Percentiles rank a stretch among this genome's conserved stretches.
Conservation (phyloP, 305 asterid species). For the Lippia alba region DNA sequence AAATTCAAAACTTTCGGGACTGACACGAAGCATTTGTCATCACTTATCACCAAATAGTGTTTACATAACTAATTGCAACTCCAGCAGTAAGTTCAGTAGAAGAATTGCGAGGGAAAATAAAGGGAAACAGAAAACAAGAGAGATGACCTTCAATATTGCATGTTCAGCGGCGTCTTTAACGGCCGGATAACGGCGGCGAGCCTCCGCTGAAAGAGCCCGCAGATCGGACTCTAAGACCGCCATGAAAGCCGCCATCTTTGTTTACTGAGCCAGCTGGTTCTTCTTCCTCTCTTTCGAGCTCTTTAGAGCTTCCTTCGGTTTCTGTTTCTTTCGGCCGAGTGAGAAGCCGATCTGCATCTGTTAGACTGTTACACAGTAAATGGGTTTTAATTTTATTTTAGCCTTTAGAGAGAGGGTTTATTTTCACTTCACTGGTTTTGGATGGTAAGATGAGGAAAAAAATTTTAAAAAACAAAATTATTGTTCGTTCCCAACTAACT, state of each 20-base stretch:
- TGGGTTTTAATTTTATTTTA: too few relatives aligned
- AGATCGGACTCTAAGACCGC: conserved; percentile 95
- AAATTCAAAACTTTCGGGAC: conserved; percentile 6
- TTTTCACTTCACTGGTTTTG: too few relatives aligned
- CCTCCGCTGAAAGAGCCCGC: conserved; percentile 93
- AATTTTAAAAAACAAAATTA: too few relatives aligned
- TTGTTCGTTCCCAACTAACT: too few relatives aligned
- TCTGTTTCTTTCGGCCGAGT: too few relatives aligned
- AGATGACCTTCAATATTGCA: conserved; percentile 81
- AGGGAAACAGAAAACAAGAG: background rate
- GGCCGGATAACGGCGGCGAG: conserved; percentile 98
- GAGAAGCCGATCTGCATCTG: too few relatives aligned
- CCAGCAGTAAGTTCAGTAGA: too few relatives aligned
- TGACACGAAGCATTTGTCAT: background rate
- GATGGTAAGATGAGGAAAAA: too few relatives aligned
- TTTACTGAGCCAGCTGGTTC: conserved; percentile 24
- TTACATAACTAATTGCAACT: conserved; percentile 4
- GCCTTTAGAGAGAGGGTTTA: too few relatives aligned
- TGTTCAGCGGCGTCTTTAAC: conserved; percentile 99
- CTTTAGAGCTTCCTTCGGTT: too few relatives aligned
- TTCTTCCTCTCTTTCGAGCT: background rate
- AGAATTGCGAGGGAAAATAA: conserved; percentile 4
- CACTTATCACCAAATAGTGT: conserved; percentile 18
- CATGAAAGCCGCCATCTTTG: conserved; percentile 88
- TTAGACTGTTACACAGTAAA: too few relatives aligned